A percentile compares a stretch with the other conserved stretches of the same genome.
These are phyloP conservation scores for Rhododendron ferrugineum DNA, from an alignment of 148 eudicot species.

Conservation along the genomic window DNA sequence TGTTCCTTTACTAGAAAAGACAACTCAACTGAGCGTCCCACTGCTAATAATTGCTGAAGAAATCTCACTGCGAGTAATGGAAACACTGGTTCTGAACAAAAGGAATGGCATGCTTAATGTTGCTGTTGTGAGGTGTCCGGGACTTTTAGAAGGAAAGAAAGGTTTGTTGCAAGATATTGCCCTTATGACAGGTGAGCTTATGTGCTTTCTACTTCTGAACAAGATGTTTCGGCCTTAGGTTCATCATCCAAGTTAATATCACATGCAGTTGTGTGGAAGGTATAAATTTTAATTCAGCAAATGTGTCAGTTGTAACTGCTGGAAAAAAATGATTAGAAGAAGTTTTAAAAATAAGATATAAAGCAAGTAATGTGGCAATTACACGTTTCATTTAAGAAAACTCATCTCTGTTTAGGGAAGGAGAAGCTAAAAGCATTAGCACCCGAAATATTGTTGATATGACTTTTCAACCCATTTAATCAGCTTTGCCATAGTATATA, in stretches of 20 bases:
- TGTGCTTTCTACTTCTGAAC: neutral
- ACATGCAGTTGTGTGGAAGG: neutral
- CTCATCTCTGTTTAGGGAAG: neutral
- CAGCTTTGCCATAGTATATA: neutral
- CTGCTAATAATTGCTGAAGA: slow-evolving; percentile 84
- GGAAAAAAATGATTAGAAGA: neutral
- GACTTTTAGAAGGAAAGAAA: slow-evolving; percentile 70
- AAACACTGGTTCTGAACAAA: slow-evolving; percentile 69
- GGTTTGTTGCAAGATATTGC: slow-evolving; percentile 87
- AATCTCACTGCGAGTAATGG: slow-evolving; percentile 61
- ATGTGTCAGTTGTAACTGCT: neutral
- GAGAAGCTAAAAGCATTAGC: neutral
- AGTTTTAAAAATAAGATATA: neutral
- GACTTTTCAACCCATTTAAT: neutral
- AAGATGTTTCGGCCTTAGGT: neutral
- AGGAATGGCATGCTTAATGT: slow-evolving; percentile 59
- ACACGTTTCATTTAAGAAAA: neutral
- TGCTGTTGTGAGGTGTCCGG: slow-evolving; percentile 94
- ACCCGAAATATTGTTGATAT: neutral
- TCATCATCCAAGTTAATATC: neutral
- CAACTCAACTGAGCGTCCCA: slow-evolving; percentile 77
- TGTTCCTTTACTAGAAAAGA: slow-evolving; percentile 80
- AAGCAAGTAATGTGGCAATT: neutral
- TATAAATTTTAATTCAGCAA: neutral
- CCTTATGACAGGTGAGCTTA: slow-evolving; percentile 74